Percentiles rank a stretch among this genome's conserved stretches.
These are phyloP conservation scores for Guyanaporus albipodus DNA, from an alignment of 768 basidiomycete genomes.

Conservation along the genomic window DNA sequence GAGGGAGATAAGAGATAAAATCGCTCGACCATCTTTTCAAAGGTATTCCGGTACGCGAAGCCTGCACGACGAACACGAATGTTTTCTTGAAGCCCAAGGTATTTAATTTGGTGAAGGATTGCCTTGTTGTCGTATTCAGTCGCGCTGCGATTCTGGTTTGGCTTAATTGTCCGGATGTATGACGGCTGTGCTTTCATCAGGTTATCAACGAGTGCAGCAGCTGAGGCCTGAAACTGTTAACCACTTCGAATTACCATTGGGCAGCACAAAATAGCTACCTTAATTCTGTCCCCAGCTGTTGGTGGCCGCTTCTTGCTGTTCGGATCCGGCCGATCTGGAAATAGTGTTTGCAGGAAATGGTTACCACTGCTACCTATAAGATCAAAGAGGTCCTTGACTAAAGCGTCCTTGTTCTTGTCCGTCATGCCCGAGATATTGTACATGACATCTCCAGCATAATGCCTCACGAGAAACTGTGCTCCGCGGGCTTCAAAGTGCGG, in stretches of 20 bases:
- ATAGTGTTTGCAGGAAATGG: conserved; percentile 80
- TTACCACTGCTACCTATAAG: conserved; percentile 78
- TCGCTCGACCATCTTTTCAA: conserved; percentile 98
- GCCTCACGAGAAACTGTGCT: conserved; percentile 88
- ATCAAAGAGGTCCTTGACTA: conserved; percentile 93
- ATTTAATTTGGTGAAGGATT: conserved; percentile 98
- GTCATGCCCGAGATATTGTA: conserved; percentile 99
- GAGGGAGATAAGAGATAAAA: conserved; percentile 94
- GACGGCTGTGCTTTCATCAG: conserved; percentile 96
- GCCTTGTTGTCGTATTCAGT: conserved; percentile 93
- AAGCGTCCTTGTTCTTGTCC: conserved; percentile 98
- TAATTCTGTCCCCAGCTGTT: conserved; percentile 97
- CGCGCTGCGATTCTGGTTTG: conserved; percentile 92
- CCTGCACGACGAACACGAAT: conserved; percentile 96
- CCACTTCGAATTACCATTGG: not conserved
- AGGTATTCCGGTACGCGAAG: conserved; percentile 97
- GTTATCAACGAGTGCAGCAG: conserved; percentile 93
- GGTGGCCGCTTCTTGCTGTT: conserved; percentile 98
- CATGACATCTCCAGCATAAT: conserved; percentile 98
- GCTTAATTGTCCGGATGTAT: conserved; percentile 99
- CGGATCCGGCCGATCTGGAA: conserved; percentile 93
- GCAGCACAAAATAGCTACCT: conserved; percentile 43
- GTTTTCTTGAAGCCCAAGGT: conserved; percentile 97
- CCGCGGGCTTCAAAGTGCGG: conserved; percentile 95
- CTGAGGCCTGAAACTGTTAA: conserved; percentile 59